These are phyloP conservation scores for Austroboletus novae-zelandiae DNA, from an alignment of 1,284 basidiomycete species.

Conservation along the genomic window DNA sequence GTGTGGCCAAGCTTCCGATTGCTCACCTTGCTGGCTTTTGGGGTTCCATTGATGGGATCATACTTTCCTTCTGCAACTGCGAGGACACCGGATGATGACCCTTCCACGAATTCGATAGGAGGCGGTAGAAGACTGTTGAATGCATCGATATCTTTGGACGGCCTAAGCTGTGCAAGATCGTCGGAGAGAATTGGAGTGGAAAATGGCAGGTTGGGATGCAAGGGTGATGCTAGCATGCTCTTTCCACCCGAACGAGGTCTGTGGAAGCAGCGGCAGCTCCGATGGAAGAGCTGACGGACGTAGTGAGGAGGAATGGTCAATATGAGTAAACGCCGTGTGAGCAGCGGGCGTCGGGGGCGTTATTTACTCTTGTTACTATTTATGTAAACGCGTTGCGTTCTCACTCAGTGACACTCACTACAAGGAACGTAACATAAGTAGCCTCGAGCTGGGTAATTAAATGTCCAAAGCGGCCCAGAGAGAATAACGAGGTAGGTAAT, in stretches of 20 bases:
- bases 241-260: slow-evolving; percentile 8
- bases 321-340: slow-evolving; percentile 13
- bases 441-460: neutral
- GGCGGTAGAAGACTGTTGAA: slow-evolving; percentile 74
- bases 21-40: slow-evolving; percentile 38
- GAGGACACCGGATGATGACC: slow-evolving; percentile 70
- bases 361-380: slow-evolving; percentile 30
- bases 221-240: slow-evolving; percentile 61
- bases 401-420: too few relatives aligned
- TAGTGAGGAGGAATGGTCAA: slow-evolving; percentile 9
- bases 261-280: slow-evolving; percentile 4
- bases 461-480: neutral
- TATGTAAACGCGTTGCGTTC: slow-evolving; percentile 6
- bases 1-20: neutral
- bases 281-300: neutral
- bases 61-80: slow-evolving; percentile 71
- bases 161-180: slow-evolving; percentile 54
- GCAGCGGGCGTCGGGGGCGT: slow-evolving; percentile 14
- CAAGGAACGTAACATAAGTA: too few relatives aligned
- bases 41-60: slow-evolving; percentile 69
- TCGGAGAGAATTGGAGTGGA: slow-evolving; percentile 47
- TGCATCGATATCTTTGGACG: slow-evolving; percentile 65
- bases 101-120: slow-evolving; percentile 76
- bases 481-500: slow-evolving; percentile 1
- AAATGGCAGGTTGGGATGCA: slow-evolving; percentile 50